Conservation (phyloP, 345 rosid species). For the Murraya koenigii region DNA sequence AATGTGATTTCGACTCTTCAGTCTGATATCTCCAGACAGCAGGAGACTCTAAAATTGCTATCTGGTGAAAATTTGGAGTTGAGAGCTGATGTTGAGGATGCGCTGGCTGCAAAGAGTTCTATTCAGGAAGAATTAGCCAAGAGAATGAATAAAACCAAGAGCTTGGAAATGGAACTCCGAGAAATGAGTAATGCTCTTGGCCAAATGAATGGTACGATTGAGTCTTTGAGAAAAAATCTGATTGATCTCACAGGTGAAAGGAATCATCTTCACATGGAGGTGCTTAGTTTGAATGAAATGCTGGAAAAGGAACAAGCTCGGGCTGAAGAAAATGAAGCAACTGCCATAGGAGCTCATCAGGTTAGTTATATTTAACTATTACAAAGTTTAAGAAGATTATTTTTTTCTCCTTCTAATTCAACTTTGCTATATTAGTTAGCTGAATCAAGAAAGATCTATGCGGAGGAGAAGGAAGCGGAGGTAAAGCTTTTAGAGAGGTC, state of each 20-base stretch:
- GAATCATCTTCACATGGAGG: conserved; percentile 55
- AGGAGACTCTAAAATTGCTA: conserved; percentile 29
- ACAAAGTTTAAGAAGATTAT: background rate
- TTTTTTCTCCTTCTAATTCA: background rate
- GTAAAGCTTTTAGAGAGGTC: conserved; percentile 85
- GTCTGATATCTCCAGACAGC: conserved; percentile 35
- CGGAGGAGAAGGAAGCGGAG: conserved; percentile 85
- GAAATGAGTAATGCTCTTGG: conserved; percentile 56
- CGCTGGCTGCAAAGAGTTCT: conserved; percentile 44
- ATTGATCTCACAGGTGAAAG: conserved; percentile 53
- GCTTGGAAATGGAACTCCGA: conserved; percentile 68
- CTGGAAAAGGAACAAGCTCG: conserved; percentile 46
- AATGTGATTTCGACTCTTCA: conserved; percentile 48
- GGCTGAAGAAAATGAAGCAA: conserved; percentile 63
- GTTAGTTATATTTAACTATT: conserved; percentile 32
- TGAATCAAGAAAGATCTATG: conserved; percentile 64
- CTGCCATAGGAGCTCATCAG: conserved; percentile 70
- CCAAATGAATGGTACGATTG: conserved; percentile 55
- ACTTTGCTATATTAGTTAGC: conserved; percentile 47
- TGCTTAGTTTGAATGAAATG: conserved; percentile 56
- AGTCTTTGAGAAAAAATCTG: conserved; percentile 46
- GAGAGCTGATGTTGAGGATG: conserved; percentile 48
- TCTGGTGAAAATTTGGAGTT: conserved; percentile 50
- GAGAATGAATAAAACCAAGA: conserved; percentile 46
- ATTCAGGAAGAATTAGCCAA: conserved; percentile 55